Base-by-base conservation (phyloP, 108 stramenopile species). In the Discostella pseudostelligera region DNA sequence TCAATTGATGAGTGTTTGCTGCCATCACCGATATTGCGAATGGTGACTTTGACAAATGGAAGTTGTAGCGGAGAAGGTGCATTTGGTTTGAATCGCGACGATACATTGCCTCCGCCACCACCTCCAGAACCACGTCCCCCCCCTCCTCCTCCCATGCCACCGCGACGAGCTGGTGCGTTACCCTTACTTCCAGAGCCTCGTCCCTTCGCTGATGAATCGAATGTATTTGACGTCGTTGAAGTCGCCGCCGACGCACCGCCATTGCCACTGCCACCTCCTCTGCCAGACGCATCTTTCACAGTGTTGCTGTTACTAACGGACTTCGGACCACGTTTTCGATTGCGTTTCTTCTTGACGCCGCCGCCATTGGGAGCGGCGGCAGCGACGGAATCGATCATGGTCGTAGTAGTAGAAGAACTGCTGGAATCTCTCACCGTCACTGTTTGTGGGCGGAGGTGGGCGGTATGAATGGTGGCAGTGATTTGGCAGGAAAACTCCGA, bases 1-100 rank as follows among this genome's bases (percentile, higher is more conserved):
- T 69, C 59, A 12, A 74, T 47, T 4, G 55, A 49, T 0, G 28
- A 57, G 65, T 65, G 39, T 20, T 65, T 59, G 1, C 32, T 51
- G 24, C 6, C 66, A 51, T 48, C 37, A 10, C 59, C 57, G 25
- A 80, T 75, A 16, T 75, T 74, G 25, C 79, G 73, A 11, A 80
- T 16, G 4, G 79, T 75, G 11, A 80, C 73, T 35, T 80, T 80
- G 62, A 70, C 69, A 42, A 63, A 61, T 11, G 79, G 79, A 19
- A 80, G 43, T 36, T 74, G 74, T 21, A 78, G 22, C n/a, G 76
- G 74, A 13, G 67, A 68, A 1, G 59, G 39, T 36, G 54, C 70
- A 62, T 40, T 63, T 42, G 37, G 39, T 20, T 42, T 48, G 62
- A 44, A 57, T 56, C 53, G 58, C 4, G 55, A 49, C 0, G 55